Percentiles rank a stretch among this genome's conserved stretches.
These are phyloP conservation scores for Anthracocystis walkeri DNA, from an alignment of 1,284 basidiomycete genomes.

Conservation along the genomic window DNA sequence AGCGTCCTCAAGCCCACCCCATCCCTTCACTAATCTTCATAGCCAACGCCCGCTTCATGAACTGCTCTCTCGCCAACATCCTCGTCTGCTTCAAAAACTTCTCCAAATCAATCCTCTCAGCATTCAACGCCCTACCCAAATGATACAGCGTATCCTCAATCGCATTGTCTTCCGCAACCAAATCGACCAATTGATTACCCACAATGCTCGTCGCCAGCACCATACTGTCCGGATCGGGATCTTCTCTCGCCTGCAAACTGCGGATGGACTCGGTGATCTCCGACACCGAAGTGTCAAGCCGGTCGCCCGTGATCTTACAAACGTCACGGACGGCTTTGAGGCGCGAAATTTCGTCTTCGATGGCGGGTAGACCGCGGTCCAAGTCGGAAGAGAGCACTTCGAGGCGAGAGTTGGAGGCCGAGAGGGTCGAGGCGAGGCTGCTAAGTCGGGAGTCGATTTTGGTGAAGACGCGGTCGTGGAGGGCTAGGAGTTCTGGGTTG, in stretches of 20 bases:
- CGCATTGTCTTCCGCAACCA: constrained; percentile 97
- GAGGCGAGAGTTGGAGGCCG: constrained; percentile 80
- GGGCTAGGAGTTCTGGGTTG: constrained; percentile 79
- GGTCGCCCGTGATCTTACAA: constrained; percentile 80
- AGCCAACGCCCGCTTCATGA: constrained; percentile 64
- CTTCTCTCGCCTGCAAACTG: constrained; percentile 70
- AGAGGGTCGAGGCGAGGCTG: constrained; percentile 77
- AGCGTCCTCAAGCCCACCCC: constrained; percentile 44
- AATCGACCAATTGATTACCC: constrained; percentile 77
- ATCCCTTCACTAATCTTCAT: constrained; percentile 61
- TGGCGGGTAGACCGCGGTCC: constrained; percentile 87
- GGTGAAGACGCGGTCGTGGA: constrained; percentile 84
- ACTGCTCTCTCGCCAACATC: constrained; percentile 66
- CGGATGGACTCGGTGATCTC: constrained; percentile 78
- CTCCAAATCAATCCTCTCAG: constrained; percentile 73
- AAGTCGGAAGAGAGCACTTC: constrained; percentile 84
- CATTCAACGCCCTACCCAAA: constrained; percentile 89
- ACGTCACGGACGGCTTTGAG: constrained; percentile 93
- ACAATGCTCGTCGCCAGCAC: constrained; percentile 63
- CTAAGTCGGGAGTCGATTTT: constrained; percentile 80
- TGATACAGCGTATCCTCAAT: constrained; percentile 99
- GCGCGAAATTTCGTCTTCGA: constrained; percentile 94
- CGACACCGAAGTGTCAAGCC: constrained; percentile 76
- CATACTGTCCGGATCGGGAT: constrained; percentile 57
- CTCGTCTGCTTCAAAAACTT: constrained; percentile 67